Percentiles rank a stretch among this genome's conserved stretches.
phyloP scores from a whole-genome alignment of 1,284 basidiomycete species.

The Cerioporus squamosus region DNA sequence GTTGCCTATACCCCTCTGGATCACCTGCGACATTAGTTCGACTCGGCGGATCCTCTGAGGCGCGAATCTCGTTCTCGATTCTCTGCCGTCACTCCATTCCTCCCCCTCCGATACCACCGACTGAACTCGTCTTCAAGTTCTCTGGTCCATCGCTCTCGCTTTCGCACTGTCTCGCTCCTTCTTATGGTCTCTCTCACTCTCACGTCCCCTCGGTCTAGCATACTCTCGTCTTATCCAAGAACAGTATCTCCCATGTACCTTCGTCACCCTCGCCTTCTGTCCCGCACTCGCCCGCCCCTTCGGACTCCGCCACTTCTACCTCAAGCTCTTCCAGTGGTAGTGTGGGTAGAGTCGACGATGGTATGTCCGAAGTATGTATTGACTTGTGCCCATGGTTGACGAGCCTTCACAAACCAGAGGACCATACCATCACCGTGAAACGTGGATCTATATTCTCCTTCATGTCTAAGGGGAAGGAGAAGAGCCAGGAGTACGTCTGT shows the following conservation, averaged over 20 bases:
- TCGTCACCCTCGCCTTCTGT: conserved; percentile 43
- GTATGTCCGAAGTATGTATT: conserved; percentile 36
- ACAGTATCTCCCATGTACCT: conserved; percentile 36
- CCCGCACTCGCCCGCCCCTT: conserved; percentile 42
- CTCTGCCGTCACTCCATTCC: conserved; percentile 13
- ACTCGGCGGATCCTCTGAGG: conserved; percentile 57
- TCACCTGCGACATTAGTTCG: conserved; percentile 46
- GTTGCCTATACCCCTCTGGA: conserved; percentile 43
- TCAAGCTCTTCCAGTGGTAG: conserved; percentile 58
- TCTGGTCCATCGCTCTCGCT: conserved; percentile 30
- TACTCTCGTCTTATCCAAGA: conserved; percentile 35
- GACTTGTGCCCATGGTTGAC: conserved; percentile 13
- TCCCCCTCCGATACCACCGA: conserved; percentile 20
- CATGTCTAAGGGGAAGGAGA: conserved; percentile 51
- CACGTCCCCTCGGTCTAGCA: conserved; percentile 43
- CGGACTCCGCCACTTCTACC: conserved; percentile 44
- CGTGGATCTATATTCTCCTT: conserved; percentile 45
- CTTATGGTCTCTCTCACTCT: conserved; percentile 48
- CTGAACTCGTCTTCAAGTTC: conserved; percentile 14
- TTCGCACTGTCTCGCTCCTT: conserved; percentile 37
- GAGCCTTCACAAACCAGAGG: conserved; percentile 48
- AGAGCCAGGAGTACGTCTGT: conserved; percentile 52
- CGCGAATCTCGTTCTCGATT: conserved; percentile 22
- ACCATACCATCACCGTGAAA: conserved; percentile 66
- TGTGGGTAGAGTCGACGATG: conserved; percentile 60